Evolutionary conservation across 352 stramenopile genomes (phyloP), one percentile per base, ranked within the genome.

Genomic region (Globisporangium megalacanthum): DNA sequence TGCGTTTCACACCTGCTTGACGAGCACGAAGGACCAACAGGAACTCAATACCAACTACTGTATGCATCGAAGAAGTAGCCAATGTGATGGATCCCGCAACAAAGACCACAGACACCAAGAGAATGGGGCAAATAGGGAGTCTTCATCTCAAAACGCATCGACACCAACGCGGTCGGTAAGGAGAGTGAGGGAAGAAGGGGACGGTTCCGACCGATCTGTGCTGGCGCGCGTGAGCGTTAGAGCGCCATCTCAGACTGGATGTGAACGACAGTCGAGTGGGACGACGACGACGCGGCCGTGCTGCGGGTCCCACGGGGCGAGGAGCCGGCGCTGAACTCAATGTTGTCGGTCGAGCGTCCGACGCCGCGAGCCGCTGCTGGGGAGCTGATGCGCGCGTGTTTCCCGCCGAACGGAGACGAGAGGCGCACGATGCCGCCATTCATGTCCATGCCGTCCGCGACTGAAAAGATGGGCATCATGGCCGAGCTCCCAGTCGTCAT

Each of bases 381-480:
- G 1, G 58, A 63, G 22, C 58, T 63, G 44, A 63, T 63, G 36
- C 58, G 58, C 9, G 45, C 50, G 4, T 36, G 42, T 3, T 31
- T 63, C 15, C 44, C 58, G 13, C 58, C 58, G 11, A 63, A 63
- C 2, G 58, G 58, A 11, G 58, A 63, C 29, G 58, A 63, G 31
- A 63, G 35, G 5, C 58, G 58, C 33, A 58, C 58, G 36, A 63
- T 49, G 0, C 50, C 58, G 14, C 13, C 42, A 14, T 20, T 49
- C 50, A 58, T 37, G 19, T 58, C 50, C 44, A 57, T 54, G 42
- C 50, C 50, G 44, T 58, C 42, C 3, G 45, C 42, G 14, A 46
- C 17, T 8, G 58, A 63, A 19, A 63, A 63, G 15, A 58, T 17
- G 4, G 58, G 58, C 11, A 63, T 10, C 50, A 58, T 63, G 13